A percentile compares a stretch with the other conserved stretches of the same genome.
These are phyloP conservation scores for Arthroderma sp. DNA, from an alignment of 2,329 filamentous ascomycete genomes.

Conservation along the genomic window DNA sequence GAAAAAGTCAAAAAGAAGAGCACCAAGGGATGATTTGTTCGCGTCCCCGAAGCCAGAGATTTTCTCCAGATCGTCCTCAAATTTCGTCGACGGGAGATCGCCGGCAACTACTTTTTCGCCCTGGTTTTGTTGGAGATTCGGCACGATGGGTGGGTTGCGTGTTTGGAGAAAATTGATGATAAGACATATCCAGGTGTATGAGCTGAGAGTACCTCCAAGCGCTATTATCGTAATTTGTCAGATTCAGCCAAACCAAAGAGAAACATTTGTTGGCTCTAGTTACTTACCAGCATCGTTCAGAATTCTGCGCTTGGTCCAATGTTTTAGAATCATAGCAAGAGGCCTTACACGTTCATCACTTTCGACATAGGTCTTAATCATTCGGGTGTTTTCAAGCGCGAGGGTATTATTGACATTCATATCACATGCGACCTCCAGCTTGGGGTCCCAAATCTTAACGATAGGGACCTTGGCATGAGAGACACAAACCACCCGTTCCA, in stretches of 20 bases:
- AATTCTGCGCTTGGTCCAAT: conserved; percentile 88
- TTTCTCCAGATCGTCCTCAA: conserved; percentile 72
- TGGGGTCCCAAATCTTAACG: conserved; percentile 96
- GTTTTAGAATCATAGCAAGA: conserved; percentile 90
- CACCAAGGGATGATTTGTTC: conserved; percentile 71
- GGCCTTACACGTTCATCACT: conserved; percentile 82
- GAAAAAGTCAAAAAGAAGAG: conserved; percentile 91
- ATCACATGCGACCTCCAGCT: conserved; percentile 77
- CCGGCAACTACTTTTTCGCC: conserved; percentile 48
- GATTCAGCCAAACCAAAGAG: background rate
- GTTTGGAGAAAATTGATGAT: conserved; percentile 94
- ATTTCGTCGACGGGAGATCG: conserved; percentile 53
- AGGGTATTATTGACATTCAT: conserved; percentile 98
- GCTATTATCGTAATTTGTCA: conserved; percentile 37
- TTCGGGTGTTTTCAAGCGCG: conserved; percentile 88
- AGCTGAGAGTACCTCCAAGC: conserved; percentile 86
- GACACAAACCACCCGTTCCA: conserved; percentile 92
- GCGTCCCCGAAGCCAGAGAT: conserved; percentile 59
- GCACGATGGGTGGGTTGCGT: conserved; percentile 68
- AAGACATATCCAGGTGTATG: conserved; percentile 98
- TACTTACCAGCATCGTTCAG: conserved; percentile 86
- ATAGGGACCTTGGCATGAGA: conserved; percentile 93
- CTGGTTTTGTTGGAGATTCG: conserved; percentile 58
- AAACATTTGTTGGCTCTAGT: background rate
- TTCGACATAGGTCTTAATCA: conserved; percentile 95